Evolutionary conservation across 2,329 filamentous ascomycete species (phyloP).

Genomic region (Ophiobolus disseminans): DNA sequence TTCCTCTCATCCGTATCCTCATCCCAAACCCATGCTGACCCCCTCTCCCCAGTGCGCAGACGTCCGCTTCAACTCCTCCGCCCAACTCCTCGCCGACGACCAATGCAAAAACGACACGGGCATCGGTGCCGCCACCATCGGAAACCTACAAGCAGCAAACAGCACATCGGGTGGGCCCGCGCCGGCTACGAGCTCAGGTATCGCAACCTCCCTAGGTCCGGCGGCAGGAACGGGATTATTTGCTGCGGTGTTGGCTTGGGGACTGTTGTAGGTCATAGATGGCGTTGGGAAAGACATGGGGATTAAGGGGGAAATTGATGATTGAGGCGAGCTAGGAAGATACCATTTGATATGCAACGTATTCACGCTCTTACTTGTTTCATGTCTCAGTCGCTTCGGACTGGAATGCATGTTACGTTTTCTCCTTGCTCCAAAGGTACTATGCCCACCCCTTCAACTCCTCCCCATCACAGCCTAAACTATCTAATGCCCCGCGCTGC

Average conservation of each 20-base stretch:
- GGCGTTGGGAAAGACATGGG: neutral
- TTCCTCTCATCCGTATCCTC: neutral
- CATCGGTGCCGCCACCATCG: constrained; percentile 43
- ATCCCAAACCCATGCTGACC: constrained; percentile 10
- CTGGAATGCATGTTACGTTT: no score
- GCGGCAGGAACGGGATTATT: constrained; percentile 24
- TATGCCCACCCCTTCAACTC: no score
- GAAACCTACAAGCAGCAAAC: constrained; percentile 19
- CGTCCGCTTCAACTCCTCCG: constrained; percentile 51
- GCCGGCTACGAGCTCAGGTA: constrained; percentile 16
- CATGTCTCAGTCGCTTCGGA: no score
- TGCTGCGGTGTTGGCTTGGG: constrained; percentile 29
- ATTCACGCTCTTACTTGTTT: no score
- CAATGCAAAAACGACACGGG: constrained; percentile 51
- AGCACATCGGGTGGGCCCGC: constrained; percentile 5
- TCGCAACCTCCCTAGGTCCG: constrained; percentile 23
- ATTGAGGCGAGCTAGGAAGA: no score
- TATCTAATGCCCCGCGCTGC: no score
- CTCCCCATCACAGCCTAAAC: no score
- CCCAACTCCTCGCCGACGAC: constrained; percentile 45
- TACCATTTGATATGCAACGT: no score
- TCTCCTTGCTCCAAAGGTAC: no score
- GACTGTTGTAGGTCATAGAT: constrained; percentile 14
- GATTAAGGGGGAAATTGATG: no score
- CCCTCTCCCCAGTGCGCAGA: constrained; percentile 52